These are phyloP conservation scores for Hygrocybe coccinea DNA, from an alignment of 768 basidiomycete species.

Conservation along the genomic window DNA sequence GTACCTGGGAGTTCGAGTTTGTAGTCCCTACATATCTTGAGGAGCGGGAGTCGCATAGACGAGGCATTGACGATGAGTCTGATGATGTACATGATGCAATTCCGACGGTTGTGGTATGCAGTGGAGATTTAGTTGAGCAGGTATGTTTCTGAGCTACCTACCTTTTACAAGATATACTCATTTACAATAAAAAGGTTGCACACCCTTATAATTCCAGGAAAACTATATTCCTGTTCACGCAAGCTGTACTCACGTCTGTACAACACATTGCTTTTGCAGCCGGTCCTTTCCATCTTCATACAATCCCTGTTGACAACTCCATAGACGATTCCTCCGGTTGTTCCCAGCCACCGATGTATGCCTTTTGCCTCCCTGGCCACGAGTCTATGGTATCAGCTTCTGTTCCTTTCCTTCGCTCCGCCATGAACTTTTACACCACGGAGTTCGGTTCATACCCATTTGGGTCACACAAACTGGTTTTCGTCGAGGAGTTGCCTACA, in stretches of 20 bases:
- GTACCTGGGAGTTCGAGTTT: constrained; percentile 98
- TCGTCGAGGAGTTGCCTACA: constrained; percentile 82
- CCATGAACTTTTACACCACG: constrained; percentile 87
- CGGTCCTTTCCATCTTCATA: constrained; percentile 82
- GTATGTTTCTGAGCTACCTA: constrained; percentile 38
- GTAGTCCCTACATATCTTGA: constrained; percentile 83
- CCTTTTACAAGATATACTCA: background rate
- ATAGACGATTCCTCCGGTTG: constrained; percentile 59
- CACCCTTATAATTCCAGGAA: constrained; percentile 93
- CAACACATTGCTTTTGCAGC: constrained; percentile 96
- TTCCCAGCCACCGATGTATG: constrained; percentile 74
- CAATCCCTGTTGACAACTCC: constrained; percentile 58
- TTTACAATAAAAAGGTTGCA: constrained; percentile 55
- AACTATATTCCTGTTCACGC: constrained; percentile 89
- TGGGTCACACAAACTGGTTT: constrained; percentile 88
- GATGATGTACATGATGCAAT: constrained; percentile 55
- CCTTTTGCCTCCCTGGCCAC: constrained; percentile 89
- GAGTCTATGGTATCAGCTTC: constrained; percentile 67
- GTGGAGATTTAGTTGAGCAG: constrained; percentile 93
- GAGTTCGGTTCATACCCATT: constrained; percentile 97
- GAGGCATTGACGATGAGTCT: constrained; percentile 35
- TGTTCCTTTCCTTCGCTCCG: constrained; percentile 71
- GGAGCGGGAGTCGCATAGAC: constrained; percentile 40
- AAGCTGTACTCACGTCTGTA: constrained; percentile 81
- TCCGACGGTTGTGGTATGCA: constrained; percentile 87